These are phyloP conservation scores for Epichloe scottii DNA, from an alignment of 2,329 filamentous ascomycete species.

Conservation along the genomic window DNA sequence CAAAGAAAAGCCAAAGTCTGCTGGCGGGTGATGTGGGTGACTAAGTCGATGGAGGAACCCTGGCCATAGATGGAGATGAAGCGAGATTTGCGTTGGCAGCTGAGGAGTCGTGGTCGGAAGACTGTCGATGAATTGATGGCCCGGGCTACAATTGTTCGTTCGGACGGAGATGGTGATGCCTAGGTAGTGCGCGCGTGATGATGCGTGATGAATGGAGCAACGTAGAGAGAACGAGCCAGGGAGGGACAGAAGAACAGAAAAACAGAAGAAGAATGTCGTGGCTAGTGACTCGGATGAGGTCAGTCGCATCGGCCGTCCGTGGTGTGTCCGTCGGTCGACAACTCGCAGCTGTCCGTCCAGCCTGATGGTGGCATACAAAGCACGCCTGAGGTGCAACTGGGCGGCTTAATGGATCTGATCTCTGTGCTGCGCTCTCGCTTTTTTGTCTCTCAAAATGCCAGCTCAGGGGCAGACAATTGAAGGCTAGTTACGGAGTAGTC, in stretches of 20 bases:
- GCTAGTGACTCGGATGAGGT: not conserved
- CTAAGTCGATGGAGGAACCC: not conserved
- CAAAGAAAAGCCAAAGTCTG: not conserved
- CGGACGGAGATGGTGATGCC: not conserved
- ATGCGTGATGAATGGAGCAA: not conserved
- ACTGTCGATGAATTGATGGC: not conserved
- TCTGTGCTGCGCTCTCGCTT: too few species aligned
- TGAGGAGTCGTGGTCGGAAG: not conserved
- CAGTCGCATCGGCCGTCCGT: not conserved
- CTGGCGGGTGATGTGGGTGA: not conserved
- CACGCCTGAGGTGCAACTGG: not conserved
- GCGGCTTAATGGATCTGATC: too few species aligned
- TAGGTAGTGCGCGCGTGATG: not conserved
- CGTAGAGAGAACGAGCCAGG: not conserved
- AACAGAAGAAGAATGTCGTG: not conserved
- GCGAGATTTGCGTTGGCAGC: slow-evolving; percentile 2
- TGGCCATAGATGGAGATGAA: not conserved
- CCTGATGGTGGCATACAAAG: not conserved
- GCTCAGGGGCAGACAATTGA: too few species aligned
- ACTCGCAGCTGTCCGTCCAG: not conserved
- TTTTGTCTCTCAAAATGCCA: too few species aligned
- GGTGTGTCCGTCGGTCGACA: not conserved
- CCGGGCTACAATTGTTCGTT: not conserved
- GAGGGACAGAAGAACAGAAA: not conserved
- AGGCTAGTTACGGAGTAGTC: too few species aligned